phyloP scores from a whole-genome alignment of 306 rosid species.

The Corylus avellana region DNA sequence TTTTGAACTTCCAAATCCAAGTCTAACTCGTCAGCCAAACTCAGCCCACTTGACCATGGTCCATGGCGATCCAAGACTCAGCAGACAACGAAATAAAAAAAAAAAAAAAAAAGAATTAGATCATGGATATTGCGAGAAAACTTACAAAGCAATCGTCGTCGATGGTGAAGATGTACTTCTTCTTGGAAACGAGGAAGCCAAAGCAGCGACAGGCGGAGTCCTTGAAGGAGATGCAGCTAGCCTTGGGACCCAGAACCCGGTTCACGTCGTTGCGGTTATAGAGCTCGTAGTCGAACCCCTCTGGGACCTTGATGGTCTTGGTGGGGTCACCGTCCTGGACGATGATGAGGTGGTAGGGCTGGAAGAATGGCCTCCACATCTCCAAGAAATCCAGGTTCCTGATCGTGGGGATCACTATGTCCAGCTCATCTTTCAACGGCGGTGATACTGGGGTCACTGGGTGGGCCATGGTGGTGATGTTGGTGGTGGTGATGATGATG shows the following conservation, averaged over 20 bases:
- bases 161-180: conserved; percentile 53
- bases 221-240: conserved; percentile 52
- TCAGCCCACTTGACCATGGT: background rate
- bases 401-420: conserved; percentile 44
- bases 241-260: conserved; percentile 48
- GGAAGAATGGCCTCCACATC: conserved; percentile 48
- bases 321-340: conserved; percentile 46
- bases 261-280: conserved; percentile 41
- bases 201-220: conserved; percentile 61
- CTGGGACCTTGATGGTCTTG: conserved; percentile 34
- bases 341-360: conserved; percentile 39
- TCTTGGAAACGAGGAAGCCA: conserved; percentile 51
- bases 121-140: background rate
- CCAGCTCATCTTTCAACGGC: conserved; percentile 40
- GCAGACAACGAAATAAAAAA: too few species aligned
- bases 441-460: conserved; percentile 1
- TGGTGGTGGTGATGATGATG: background rate
- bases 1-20: background rate
- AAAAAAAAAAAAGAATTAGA: too few species aligned
- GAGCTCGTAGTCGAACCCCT: conserved; percentile 52
- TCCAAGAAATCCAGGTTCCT: conserved; percentile 46
- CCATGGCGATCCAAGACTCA: too few species aligned
- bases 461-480: background rate
- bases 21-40: background rate
- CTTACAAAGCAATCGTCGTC: conserved; percentile 54